Base-by-base conservation (phyloP, 75 land plant genomes). In the Selaginella tamariscina region DNA sequence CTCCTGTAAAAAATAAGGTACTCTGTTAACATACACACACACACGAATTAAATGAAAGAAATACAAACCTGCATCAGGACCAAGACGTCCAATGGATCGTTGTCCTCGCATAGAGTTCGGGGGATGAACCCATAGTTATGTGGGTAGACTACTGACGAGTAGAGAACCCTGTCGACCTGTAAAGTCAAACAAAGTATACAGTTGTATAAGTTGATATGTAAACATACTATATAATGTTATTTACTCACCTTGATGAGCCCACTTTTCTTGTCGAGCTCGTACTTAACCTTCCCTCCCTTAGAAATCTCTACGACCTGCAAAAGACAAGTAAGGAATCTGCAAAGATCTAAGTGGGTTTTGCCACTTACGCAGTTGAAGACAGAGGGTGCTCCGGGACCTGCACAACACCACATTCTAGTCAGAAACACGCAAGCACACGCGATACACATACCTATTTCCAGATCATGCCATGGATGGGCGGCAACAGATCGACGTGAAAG, bases 91-190 rank as follows among this genome's bases (percentile, higher is more conserved):
- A 91, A 73, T 2, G 97, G 97, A 70, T 91, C 97, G 66, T 82
- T 79, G 55, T 91, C 97, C 54, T 93, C 98, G 72, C 98, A 93
- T 23, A 93, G 62, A 18, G 98, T 93, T 5, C 96, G 76, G 0
- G 98, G 98, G 32, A 93, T 89, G 78, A 93, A 93, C 49, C 97
- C 93, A 78, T 85, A 91, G 80, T 91, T 91, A 75, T 91, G 97
- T 1, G 97, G 97, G 65, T 93, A 93, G 9, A 93, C 98, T 29
- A 93, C 98, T 13, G 98, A 93, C 18, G 98, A 93, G 79, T 93
- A 93, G 26, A 89, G 78, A 21, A 93, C 77, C 27, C 98, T 79
- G 72, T 93, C 96, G 29, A 93, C 95, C 95, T 93, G 67, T 32
- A 64, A 23, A 22, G 49, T 39, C 15, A 5, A 39, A 39, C 5